Base-by-base conservation (phyloP, 345 rosid genomes). In the Schrenkiella parvula region DNA sequence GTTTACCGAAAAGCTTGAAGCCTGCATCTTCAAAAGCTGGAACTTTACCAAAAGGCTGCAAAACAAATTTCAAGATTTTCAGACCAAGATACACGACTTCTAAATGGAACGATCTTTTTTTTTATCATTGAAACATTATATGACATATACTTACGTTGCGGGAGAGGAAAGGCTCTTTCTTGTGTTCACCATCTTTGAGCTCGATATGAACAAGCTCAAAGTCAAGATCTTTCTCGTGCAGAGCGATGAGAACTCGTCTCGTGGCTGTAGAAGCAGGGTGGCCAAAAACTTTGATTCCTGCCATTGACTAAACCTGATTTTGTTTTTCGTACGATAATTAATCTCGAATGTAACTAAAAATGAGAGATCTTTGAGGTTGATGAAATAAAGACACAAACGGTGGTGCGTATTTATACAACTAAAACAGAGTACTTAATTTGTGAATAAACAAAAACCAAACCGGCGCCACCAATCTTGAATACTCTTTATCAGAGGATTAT, bases 31-130 rank as follows among this genome's bases (percentile, higher is more conserved):
- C 89, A 23, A 86, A 68, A 38, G 82, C 85, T 47, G 96, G 98
- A 74, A 92, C 74, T 80, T 86, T 88, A 64, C 95, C 92, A 44
- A 87, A 92, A n/a, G 95, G 96, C 96, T 88, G 82, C 83, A 76
- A 67, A 70, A 52, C 39, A 44, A 26, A 11, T 1, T 25, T 39
- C 19, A 72, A 72, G 6, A 53, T 21, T 28, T 58, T 67, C 63
- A 55, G 64, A 71, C 48, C 42, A 60, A 48, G 29, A 53, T 11
- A 41, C 6, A 6, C 10, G 2, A 41, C 11, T 46, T 51, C 6
- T 2, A 37, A 50, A 19, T 11, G 15, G 5, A 15, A 58, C 26
- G 17, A n/a, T 17, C 0, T 14, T 4, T 41, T 4, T 41, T 0
- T 5, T 13, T 63, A 11, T 46, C 35, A 47, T 14, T 19, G 23